Conservation (phyloP, 495 filamentous ascomycete genomes). For the Cudoniella acicularis region DNA sequence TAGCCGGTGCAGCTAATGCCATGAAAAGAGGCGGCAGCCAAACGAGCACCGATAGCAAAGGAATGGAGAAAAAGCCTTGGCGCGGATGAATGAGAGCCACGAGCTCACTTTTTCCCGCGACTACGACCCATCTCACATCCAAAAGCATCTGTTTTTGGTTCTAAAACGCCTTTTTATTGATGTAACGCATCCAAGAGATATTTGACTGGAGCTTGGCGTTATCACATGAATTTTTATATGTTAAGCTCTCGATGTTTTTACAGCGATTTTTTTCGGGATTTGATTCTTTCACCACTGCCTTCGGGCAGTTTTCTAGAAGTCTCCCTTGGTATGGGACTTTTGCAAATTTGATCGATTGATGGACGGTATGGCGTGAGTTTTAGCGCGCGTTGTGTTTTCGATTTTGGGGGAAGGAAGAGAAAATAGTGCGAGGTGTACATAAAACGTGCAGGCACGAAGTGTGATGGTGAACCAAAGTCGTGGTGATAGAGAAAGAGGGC, state of each 20-base stretch:
- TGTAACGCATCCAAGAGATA: background rate
- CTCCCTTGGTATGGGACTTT: background rate
- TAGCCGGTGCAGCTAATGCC: slow-evolving; percentile 23
- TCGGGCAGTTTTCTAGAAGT: background rate
- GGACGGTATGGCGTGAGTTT: background rate
- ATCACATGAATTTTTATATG: background rate
- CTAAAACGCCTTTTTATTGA: background rate
- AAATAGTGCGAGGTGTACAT: slow-evolving; percentile 12
- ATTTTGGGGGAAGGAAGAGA: background rate
- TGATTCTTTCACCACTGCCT: background rate
- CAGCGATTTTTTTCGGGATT: background rate
- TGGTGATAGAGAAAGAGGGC: background rate
- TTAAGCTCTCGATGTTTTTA: background rate
- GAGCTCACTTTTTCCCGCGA: background rate
- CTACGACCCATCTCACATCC: background rate
- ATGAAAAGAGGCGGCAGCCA: slow-evolving; percentile 17
- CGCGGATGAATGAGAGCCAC: slow-evolving; percentile 1
- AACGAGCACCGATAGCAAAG: slow-evolving; percentile 16
- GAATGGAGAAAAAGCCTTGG: slow-evolving; percentile 21
- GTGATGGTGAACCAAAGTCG: background rate
- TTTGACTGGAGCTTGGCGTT: background rate
- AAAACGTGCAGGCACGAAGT: slow-evolving; percentile 21
- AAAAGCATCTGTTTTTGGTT: background rate
- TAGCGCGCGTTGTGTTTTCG: background rate
- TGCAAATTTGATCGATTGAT: background rate